These are phyloP conservation scores for Durotheca rogersii DNA, from an alignment of 495 filamentous ascomycete species.

Conservation along the genomic window DNA sequence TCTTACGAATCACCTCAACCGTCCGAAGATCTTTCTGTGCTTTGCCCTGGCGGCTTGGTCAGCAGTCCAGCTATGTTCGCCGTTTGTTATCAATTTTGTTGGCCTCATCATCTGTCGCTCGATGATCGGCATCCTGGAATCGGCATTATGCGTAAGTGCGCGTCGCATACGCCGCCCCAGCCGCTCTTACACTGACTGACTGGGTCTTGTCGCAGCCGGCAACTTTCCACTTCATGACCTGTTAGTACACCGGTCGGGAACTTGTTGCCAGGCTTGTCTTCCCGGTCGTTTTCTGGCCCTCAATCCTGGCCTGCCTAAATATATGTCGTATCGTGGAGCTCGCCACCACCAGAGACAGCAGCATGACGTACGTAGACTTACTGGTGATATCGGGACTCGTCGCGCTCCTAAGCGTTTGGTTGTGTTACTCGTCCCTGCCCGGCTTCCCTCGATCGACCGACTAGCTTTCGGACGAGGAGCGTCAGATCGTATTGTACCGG, in stretches of 20 bases:
- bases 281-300: background rate
- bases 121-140: constrained; percentile 2
- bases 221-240: constrained; percentile 10
- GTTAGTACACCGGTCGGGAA: constrained; percentile 6
- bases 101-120: background rate
- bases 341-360: background rate
- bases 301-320: background rate
- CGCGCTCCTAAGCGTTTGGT: background rate
- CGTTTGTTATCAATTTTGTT: background rate
- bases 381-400: background rate
- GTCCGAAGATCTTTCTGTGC: constrained; percentile 1
- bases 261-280: background rate
- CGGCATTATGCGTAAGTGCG: constrained; percentile 7
- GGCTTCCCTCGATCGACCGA: constrained; percentile 11
- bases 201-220: constrained; percentile 1
- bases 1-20: background rate
- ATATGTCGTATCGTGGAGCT: background rate
- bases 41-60: background rate
- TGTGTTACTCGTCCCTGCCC: background rate
- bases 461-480: background rate
- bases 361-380: background rate
- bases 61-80: background rate
- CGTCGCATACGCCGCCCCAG: background rate
- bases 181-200: background rate
- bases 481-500: background rate